Evolutionary conservation across 164 flowering plant genomes (phyloP).

Genomic region (Malania oleifera): DNA sequence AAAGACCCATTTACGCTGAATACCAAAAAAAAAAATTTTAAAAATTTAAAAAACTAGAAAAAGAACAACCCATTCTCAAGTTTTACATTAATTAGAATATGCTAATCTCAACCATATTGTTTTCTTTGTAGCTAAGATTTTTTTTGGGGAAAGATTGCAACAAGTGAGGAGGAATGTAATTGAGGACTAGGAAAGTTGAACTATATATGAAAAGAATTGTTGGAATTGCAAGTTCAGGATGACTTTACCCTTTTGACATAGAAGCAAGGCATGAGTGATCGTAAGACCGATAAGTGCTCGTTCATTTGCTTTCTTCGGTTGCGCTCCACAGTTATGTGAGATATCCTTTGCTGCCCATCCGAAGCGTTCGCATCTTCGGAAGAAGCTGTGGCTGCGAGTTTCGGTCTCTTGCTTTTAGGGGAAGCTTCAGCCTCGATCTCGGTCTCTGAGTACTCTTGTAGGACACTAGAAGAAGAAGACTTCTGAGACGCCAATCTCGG

Average conservation of each 20-base stretch:
- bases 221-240: no score
- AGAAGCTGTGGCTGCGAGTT: slow-evolving; percentile 1
- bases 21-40: no score
- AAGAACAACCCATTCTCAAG: no score
- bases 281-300: slow-evolving; percentile 66
- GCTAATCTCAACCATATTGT: no score
- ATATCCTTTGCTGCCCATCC: slow-evolving; percentile 42
- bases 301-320: slow-evolving; percentile 96
- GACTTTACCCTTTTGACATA: slow-evolving; percentile 73
- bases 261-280: slow-evolving; percentile 91
- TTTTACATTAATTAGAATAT: no score
- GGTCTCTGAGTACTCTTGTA: slow-evolving; percentile 28
- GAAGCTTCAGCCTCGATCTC: slow-evolving; percentile 14
- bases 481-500: slow-evolving; percentile 32
- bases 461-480: slow-evolving; percentile 29
- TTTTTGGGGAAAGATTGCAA: no score
- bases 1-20: no score
- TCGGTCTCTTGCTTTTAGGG: slow-evolving; percentile 25
- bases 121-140: no score
- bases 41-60: neutral
- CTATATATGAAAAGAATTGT: no score
- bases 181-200: no score
- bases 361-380: slow-evolving; percentile 8
- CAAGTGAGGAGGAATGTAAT: no score
- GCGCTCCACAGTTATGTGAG: slow-evolving; percentile 86